Conservation (phyloP, 1,139 yeast genomes). For the Lodderomyces pseudojiufengensis region DNA sequence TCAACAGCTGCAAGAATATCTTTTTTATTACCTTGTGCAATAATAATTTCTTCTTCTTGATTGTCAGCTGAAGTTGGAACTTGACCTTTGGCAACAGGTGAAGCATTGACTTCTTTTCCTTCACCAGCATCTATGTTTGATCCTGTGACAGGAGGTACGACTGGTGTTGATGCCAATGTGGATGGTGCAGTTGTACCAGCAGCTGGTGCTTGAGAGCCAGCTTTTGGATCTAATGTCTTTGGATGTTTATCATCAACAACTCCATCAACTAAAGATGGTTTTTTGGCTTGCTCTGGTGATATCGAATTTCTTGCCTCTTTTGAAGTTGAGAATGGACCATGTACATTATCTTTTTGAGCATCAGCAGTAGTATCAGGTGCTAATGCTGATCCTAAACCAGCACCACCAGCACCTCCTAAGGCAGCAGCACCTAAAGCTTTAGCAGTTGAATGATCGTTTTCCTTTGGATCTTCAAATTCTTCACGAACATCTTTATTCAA, state of each 20-base stretch:
- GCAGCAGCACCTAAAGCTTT: slow-evolving; percentile 10
- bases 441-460: slow-evolving; percentile 9
- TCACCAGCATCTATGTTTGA: slow-evolving; percentile 7
- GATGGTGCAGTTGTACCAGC: slow-evolving; percentile 2
- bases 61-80: slow-evolving; percentile 11
- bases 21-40: slow-evolving; percentile 34
- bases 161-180: slow-evolving; percentile 1
- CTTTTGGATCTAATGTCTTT: slow-evolving; percentile 32
- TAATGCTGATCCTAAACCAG: slow-evolving; percentile 7
- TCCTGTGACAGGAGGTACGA: slow-evolving; percentile 6
- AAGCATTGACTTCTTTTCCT: slow-evolving; percentile 28
- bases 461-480: slow-evolving; percentile 1
- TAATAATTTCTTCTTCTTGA: slow-evolving; percentile 35
- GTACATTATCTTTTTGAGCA: neutral
- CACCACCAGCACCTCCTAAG: slow-evolving; percentile 8
- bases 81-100: slow-evolving; percentile 16
- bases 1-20: slow-evolving; percentile 36
- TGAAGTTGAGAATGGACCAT: slow-evolving; percentile 7
- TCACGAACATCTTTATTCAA: slow-evolving; percentile 7
- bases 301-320: slow-evolving; percentile 8
- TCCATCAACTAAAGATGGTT: slow-evolving; percentile 8
- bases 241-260: slow-evolving; percentile 16
- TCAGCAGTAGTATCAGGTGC: slow-evolving; percentile 3
- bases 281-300: slow-evolving; percentile 2
- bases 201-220: slow-evolving; percentile 13